Percentiles rank a stretch among this genome's conserved stretches.
Conservation (phyloP, 352 stramenopile species). For the Phytophthora tentaculata region DNA sequence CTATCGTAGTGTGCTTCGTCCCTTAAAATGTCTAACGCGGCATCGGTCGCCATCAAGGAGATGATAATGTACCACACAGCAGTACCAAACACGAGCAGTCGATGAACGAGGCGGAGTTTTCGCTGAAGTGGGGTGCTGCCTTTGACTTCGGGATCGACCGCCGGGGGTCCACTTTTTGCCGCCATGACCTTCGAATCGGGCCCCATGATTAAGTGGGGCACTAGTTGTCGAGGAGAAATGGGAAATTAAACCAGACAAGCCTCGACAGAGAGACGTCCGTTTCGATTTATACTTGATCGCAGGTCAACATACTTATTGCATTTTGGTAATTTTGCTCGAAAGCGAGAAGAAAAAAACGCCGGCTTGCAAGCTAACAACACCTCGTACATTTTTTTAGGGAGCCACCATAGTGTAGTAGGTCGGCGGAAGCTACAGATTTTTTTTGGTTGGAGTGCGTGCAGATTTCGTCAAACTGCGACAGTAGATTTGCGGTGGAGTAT, state of each 20-base stretch:
- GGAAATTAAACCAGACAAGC: not conserved
- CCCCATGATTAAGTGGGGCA: slow-evolving; percentile 3
- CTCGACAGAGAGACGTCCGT: slow-evolving; percentile 18
- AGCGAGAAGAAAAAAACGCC: too few species aligned
- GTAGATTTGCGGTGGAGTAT: not conserved
- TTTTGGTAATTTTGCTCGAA: too few species aligned
- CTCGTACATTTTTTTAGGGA: too few species aligned
- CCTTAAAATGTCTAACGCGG: slow-evolving; percentile 30
- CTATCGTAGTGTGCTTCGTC: slow-evolving; percentile 27
- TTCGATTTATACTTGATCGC: slow-evolving; percentile 19
- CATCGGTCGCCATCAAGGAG: slow-evolving; percentile 35
- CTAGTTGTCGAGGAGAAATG: slow-evolving; percentile 5
- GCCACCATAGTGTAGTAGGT: too few species aligned
- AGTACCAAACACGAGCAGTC: slow-evolving; percentile 29
- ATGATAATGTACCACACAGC: slow-evolving; percentile 39
- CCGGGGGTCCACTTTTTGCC: slow-evolving; percentile 10
- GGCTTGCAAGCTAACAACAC: too few species aligned
- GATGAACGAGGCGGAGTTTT: slow-evolving; percentile 23
- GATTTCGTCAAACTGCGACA: not conserved
- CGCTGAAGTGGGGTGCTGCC: slow-evolving; percentile 25
- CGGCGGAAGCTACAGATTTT: too few species aligned
- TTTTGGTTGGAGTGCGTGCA: too few species aligned
- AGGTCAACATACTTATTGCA: too few species aligned
- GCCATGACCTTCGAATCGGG: slow-evolving; percentile 30
- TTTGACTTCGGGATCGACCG: slow-evolving; percentile 6